A percentile compares a stretch with the other conserved stretches of the same genome.
Evolutionary conservation across 2,329 filamentous ascomycete species (phyloP).

Genomic region (Lomentospora prolificans): DNA sequence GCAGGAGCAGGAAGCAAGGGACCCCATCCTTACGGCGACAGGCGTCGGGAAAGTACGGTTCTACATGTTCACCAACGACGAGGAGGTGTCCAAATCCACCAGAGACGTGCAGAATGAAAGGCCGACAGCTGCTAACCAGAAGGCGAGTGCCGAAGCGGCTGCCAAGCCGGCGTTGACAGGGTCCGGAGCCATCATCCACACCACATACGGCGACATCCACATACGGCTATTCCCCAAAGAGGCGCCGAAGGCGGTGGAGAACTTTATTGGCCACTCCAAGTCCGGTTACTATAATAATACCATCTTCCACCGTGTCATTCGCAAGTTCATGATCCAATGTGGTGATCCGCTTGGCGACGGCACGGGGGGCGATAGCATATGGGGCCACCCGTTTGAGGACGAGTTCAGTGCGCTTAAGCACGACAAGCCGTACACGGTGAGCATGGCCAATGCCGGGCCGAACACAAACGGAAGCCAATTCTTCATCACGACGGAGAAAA

Average conservation of each 20-base stretch:
- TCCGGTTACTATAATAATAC: conserved; percentile 95
- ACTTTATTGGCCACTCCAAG: conserved; percentile 86
- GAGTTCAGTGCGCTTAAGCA: conserved; percentile 88
- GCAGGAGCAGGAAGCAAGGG: conserved; percentile 80
- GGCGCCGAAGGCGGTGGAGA: conserved; percentile 90
- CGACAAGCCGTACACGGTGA: conserved; percentile 91
- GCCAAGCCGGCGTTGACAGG: conserved; percentile 62
- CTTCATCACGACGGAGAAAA: conserved; percentile 96
- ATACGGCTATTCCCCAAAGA: conserved; percentile 87
- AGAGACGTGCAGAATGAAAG: conserved; percentile 95
- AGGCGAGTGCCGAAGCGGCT: conserved; percentile 35
- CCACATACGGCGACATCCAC: conserved; percentile 86
- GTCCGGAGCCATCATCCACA: conserved; percentile 77
- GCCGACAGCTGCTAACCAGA: conserved; percentile 44
- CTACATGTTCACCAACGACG: conserved; percentile 95
- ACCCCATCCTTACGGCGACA: conserved; percentile 80
- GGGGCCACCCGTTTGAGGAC: conserved; percentile 86
- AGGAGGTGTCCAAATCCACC: conserved; percentile 69
- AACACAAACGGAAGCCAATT: conserved; percentile 96
- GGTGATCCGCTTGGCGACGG: conserved; percentile 83
- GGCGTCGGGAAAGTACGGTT: conserved; percentile 83
- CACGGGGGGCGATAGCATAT: conserved; percentile 84
- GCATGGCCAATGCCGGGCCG: conserved; percentile 95
- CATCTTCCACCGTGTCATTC: conserved; percentile 93
- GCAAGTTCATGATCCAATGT: conserved; percentile 94